Percentiles rank a stretch among this genome's conserved stretches.
phyloP scores from a whole-genome alignment of 2,329 filamentous ascomycete genomes.

The Microsporum audouinii region DNA sequence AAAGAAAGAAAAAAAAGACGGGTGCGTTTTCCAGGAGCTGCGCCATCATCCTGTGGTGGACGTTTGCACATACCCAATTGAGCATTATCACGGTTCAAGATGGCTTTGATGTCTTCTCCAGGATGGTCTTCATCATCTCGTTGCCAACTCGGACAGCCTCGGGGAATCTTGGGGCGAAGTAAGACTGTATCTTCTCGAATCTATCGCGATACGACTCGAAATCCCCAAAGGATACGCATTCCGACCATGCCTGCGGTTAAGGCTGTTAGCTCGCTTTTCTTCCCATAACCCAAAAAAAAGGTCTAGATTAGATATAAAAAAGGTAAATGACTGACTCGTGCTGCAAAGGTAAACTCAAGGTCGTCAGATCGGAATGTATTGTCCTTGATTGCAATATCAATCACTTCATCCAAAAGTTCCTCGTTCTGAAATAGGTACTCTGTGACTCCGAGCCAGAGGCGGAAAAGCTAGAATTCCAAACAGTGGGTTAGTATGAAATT shows the following conservation, averaged over 20 bases:
- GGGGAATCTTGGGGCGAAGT: slow-evolving; percentile 81
- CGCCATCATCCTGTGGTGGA: not conserved
- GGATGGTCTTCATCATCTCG: slow-evolving; percentile 91
- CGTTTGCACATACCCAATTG: not conserved
- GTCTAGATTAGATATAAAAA: not conserved
- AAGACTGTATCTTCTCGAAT: slow-evolving; percentile 79
- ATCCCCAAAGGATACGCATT: slow-evolving; percentile 80
- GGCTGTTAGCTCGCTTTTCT: not conserved
- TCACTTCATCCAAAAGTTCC: slow-evolving; percentile 67
- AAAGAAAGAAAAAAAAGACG: too few relatives aligned
- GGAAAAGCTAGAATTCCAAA: slow-evolving; percentile 53
- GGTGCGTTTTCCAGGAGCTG: not conserved
- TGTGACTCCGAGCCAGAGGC: slow-evolving; percentile 91
- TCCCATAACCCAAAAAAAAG: not conserved
- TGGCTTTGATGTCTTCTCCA: slow-evolving; percentile 55
- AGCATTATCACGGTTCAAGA: not conserved
- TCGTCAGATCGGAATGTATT: slow-evolving; percentile 90
- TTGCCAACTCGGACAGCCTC: slow-evolving; percentile 83
- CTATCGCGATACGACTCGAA: slow-evolving; percentile 88
- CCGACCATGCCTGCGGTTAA: slow-evolving; percentile 63
- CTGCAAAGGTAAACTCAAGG: slow-evolving; percentile 94
- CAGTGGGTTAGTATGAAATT: not conserved
- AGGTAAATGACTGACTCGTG: slow-evolving; percentile 43
- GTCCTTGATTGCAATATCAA: slow-evolving; percentile 78
- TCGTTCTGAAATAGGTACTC: slow-evolving; percentile 87